Evolutionary conservation across 73 alveolate genomes (phyloP).

Genomic region (Tetrahymena thermophila): DNA sequence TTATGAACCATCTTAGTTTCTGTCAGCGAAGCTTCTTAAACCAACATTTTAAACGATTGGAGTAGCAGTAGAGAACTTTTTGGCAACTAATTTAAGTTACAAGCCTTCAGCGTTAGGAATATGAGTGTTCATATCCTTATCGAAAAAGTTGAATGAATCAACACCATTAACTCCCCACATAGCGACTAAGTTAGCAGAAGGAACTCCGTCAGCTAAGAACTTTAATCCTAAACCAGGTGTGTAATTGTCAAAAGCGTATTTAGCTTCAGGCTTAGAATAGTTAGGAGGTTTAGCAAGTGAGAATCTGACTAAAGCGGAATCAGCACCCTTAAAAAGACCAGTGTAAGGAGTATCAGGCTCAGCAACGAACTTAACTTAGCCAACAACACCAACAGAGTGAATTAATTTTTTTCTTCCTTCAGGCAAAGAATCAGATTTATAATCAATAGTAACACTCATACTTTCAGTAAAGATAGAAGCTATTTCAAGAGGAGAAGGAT

Average conservation of each 20-base stretch:
- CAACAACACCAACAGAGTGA: slow-evolving; percentile 44
- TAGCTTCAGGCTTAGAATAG: neutral
- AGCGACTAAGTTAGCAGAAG: slow-evolving; percentile 39
- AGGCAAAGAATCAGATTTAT: slow-evolving; percentile 13
- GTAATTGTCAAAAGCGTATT: slow-evolving; percentile 1
- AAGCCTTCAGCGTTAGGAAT: neutral
- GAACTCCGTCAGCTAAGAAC: slow-evolving; percentile 18
- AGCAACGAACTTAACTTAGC: slow-evolving; percentile 26
- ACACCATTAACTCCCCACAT: slow-evolving; percentile 6
- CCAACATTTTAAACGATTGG: slow-evolving; percentile 16
- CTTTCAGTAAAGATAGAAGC: slow-evolving; percentile 25
- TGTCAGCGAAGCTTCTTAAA: slow-evolving; percentile 17
- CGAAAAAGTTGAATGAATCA: slow-evolving; percentile 45
- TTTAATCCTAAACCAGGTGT: slow-evolving; percentile 51
- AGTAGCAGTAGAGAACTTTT: slow-evolving; percentile 36
- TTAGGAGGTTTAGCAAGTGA: slow-evolving; percentile 15
- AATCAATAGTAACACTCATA: slow-evolving; percentile 9
- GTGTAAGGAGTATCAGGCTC: slow-evolving; percentile 21
- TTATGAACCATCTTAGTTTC: slow-evolving; percentile 11
- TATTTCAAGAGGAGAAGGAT: neutral
- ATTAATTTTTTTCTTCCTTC: slow-evolving; percentile 29
- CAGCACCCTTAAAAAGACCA: slow-evolving; percentile 47
- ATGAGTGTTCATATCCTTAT: slow-evolving; percentile 29
- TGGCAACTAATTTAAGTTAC: neutral
- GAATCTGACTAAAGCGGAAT: slow-evolving; percentile 34